Percentiles rank a stretch among this genome's conserved stretches.
Conservation (phyloP, 2,329 filamentous ascomycete species). For the Pezicula radicicola region DNA sequence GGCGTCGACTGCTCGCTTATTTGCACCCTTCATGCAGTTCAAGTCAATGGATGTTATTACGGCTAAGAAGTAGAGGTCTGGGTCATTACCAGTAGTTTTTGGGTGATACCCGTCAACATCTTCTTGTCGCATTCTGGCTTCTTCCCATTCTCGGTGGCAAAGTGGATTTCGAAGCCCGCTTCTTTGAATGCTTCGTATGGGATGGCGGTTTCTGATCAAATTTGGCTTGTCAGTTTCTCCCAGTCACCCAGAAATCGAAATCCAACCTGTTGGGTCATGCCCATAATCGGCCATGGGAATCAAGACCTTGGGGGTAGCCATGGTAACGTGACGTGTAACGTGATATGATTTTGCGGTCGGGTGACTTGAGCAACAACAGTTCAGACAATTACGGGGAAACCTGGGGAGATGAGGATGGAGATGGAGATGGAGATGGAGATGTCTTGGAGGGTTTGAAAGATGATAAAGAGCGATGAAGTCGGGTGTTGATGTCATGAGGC, state of each 20-base stretch:
- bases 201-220: slow-evolving; percentile 43
- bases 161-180: slow-evolving; percentile 43
- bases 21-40: slow-evolving; percentile 54
- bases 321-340: not conserved
- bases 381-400: too few species aligned
- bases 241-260: not conserved
- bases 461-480: too few species aligned
- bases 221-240: not conserved
- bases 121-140: slow-evolving; percentile 44
- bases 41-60: slow-evolving; percentile 36
- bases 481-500: too few species aligned
- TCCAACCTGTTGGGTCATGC: slow-evolving; percentile 49
- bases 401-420: too few species aligned
- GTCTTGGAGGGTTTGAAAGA: too few species aligned
- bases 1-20: slow-evolving; percentile 33
- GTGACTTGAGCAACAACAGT: not conserved
- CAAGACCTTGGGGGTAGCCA: slow-evolving; percentile 33
- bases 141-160: slow-evolving; percentile 48
- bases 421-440: too few species aligned
- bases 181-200: slow-evolving; percentile 45
- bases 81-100: slow-evolving; percentile 42
- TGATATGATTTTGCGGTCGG: not conserved
- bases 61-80: not conserved
- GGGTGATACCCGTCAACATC: slow-evolving; percentile 46
- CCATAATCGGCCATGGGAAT: slow-evolving; percentile 53